A percentile compares a stretch with the other conserved stretches of the same genome.
Evolutionary conservation across 2,329 filamentous ascomycete species (phyloP).

Genomic region (Fusarium sulawesiense): DNA sequence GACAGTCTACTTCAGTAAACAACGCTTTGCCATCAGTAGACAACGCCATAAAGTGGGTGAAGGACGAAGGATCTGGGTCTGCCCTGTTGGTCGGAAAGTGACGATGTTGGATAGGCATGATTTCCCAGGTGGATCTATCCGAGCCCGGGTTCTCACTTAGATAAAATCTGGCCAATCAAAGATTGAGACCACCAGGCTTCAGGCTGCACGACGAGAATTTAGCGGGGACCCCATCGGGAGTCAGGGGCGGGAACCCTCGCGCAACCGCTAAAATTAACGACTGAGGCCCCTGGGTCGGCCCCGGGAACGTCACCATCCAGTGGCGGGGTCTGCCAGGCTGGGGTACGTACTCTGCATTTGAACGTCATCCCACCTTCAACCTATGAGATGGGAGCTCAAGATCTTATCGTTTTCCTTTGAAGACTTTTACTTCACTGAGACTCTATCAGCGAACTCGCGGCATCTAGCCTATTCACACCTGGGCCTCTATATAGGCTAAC

Average conservation of each 20-base stretch:
- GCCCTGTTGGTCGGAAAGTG: constrained; percentile 39
- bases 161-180: constrained; percentile 35
- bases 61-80: constrained; percentile 27
- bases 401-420: constrained; percentile 29
- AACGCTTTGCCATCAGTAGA: background rate
- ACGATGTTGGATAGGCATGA: constrained; percentile 43
- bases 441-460: constrained; percentile 11
- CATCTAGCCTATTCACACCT: constrained; percentile 5
- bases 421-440: constrained; percentile 16
- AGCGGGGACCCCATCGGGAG: constrained; percentile 38
- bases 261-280: constrained; percentile 35
- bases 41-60: constrained; percentile 18
- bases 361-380: constrained; percentile 31
- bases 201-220: constrained; percentile 38
- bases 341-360: constrained; percentile 21
- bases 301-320: constrained; percentile 5
- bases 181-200: constrained; percentile 9
- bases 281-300: constrained; percentile 4
- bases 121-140: constrained; percentile 40
- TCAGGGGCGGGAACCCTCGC: constrained; percentile 37
- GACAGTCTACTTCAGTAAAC: background rate
- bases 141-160: constrained; percentile 23
- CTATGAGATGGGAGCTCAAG: constrained; percentile 7
- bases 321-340: constrained; percentile 12
- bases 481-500: constrained; percentile 24